Evolutionary conservation across 2,329 filamentous ascomycete species (phyloP), one percentile per base, ranked within the genome.

Genomic region (Berkeleyomyces basicola): DNA sequence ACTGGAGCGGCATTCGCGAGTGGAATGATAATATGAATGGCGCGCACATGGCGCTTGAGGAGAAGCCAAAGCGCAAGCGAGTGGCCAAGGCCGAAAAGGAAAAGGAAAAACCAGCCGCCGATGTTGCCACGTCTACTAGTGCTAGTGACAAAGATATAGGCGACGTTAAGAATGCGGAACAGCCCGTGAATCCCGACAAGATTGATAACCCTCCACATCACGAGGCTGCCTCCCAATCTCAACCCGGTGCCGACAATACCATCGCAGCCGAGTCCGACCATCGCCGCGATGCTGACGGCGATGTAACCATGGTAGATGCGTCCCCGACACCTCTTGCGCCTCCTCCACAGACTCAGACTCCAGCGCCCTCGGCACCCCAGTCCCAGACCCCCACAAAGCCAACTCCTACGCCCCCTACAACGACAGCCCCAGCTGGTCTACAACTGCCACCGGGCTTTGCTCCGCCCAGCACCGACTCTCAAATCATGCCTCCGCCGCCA

Each of bases 1-100:
- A 88, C 72, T 96, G 91, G 86, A 97, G 91, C 72, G 93, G 92
- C n/a, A 82, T 89, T 66, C 88, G 88, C 42, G 83, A 88, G 68
- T 92, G 89, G 81, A 79, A 86, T 62, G 85, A 89, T 68, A 87
- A 86, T 33, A 80, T 82, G 65, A 80, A 90, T 46, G 88, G 88
- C 47, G 84, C 81, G 67, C 78, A 80, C 66, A 78, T 86, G 44
- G 79, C 78, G 1, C 78, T 84, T 66, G 81, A 85, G 68, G 82
- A 84, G 69, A 82, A 81, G 68, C 76, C 77, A 67, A 76, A 77
- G 64, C 76, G 79, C 71, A 85, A 83, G 70, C 73, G 77, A 63
- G 74, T 75, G 58, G 73, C 71, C 59, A 70, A 67, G 0, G 72
- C 74, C 65, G 67, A 67, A 47, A 71, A 70, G 63, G 70, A 68